Conservation (phyloP, 75 land plant species). For the Cryptomeria japonica region DNA sequence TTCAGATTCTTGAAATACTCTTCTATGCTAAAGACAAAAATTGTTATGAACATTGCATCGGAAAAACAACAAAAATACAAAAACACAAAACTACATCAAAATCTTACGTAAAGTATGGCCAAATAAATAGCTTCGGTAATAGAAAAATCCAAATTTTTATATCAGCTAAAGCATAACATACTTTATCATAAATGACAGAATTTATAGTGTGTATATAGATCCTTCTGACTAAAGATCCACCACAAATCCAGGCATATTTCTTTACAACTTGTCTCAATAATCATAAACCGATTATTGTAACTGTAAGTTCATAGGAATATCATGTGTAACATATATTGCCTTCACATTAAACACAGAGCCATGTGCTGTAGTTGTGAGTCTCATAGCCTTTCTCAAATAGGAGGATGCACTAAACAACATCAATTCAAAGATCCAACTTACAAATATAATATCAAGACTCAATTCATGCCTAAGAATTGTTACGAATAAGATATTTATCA, state of each 20-base stretch:
- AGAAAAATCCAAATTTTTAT: not conserved
- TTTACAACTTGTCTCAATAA: not conserved
- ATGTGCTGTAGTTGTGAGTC: not conserved
- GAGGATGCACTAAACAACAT: not conserved
- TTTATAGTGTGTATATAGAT: not conserved
- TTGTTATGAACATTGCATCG: no score
- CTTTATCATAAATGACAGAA: not conserved
- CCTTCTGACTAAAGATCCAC: not conserved
- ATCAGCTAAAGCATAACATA: not conserved
- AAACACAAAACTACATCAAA: no score
- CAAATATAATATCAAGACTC: not conserved
- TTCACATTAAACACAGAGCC: not conserved
- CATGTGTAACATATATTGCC: not conserved
- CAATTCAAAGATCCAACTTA: not conserved
- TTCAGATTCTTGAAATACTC: not conserved
- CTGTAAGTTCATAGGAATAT: not conserved
- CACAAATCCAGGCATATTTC: not conserved
- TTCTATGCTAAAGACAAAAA: no score
- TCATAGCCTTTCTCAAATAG: not conserved
- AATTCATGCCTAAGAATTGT: not conserved
- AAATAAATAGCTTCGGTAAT: not conserved
- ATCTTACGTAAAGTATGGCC: no score
- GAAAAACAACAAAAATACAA: no score
- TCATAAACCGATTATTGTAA: not conserved
- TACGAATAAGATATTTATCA: not conserved